Base-by-base conservation (phyloP, 352 stramenopile species). In the Globisporangium uncinulatum region DNA sequence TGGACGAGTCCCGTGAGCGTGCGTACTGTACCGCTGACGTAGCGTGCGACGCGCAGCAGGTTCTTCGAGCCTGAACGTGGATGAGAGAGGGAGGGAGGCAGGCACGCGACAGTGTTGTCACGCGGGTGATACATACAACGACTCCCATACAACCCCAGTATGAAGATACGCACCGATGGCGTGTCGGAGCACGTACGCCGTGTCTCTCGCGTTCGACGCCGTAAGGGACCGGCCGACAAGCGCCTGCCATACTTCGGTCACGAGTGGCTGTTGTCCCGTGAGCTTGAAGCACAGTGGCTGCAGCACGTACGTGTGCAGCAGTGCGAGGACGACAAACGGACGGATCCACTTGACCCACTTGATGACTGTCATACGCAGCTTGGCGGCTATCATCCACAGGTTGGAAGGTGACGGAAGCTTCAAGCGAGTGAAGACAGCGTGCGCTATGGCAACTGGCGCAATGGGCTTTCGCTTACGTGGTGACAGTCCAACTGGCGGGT, bases 201-300 rank as follows among this genome's bases (percentile, higher is more conserved):
- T 11, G 49, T n/a, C 31, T 54, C 49, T 44, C n/a, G 49, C 49
- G 15, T 54, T 39, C 34, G 7, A 13, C 34, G 34, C 42, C 42
- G 42, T 17, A 19, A 47, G 42, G n/a, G 17, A 14, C 17, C 20
- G 2, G n/a, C 42, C 42, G 17, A 20, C 42, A 19, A 47, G 42
- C 14, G n/a, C 42, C 4, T 47, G 42, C 42, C 42, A 47, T 6
- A 47, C 42, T 15, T 42, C 49, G 24, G 15, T 44, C 49, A 19
- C n/a, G 49, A 9, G 32, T 17, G 39, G 17, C 8, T 46, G 42
- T 7, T 29, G 42, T 10, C 42, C 42, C 24, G 24, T 29, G 42
- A 47, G 4, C 15, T 17, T 6, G n/a, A 47, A 1, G 17, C 20
- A 17, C 4, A n/a, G 15, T 46, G 41, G 14, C n/a, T 6, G 37